A percentile compares a stretch with the other conserved stretches of the same genome.
These are phyloP conservation scores for Cadophora gregata DNA, from an alignment of 2,329 filamentous ascomycete species.

Conservation along the genomic window DNA sequence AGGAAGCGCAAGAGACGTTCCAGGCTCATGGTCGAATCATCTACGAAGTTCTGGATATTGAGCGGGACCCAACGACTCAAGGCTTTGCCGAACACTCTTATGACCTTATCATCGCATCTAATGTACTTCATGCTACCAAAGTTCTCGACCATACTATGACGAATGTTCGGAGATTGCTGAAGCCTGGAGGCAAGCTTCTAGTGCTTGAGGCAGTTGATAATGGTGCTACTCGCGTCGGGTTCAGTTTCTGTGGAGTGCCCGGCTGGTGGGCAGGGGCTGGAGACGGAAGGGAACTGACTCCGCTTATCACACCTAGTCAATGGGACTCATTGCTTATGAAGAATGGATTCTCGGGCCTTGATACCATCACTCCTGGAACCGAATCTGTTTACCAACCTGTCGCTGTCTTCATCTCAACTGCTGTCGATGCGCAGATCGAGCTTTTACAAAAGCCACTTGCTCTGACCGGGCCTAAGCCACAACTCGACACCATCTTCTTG, in stretches of 20 bases:
- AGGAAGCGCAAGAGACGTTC: conserved; percentile 43
- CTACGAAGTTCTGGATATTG: conserved; percentile 43
- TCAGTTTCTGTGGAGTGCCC: conserved; percentile 42
- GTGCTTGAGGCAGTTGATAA: conserved; percentile 41
- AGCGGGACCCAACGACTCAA: conserved; percentile 28
- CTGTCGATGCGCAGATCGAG: conserved; percentile 15
- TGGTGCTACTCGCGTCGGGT: conserved; percentile 37
- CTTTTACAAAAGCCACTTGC: conserved; percentile 17
- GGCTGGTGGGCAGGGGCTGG: conserved; percentile 45
- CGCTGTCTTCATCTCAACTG: conserved; percentile 28
- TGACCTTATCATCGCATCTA: conserved; percentile 30
- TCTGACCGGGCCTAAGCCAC: conserved; percentile 35
- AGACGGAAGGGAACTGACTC: conserved; percentile 30
- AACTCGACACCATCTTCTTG: background rate
- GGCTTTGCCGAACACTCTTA: conserved; percentile 30
- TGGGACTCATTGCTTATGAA: conserved; percentile 17
- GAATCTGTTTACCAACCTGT: conserved; percentile 23
- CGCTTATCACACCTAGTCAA: conserved; percentile 8
- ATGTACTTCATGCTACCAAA: conserved; percentile 37
- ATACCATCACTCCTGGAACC: conserved; percentile 20
- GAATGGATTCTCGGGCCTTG: conserved; percentile 23
- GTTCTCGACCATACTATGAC: conserved; percentile 38
- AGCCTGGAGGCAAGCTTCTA: conserved; percentile 42
- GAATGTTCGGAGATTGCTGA: conserved; percentile 42
- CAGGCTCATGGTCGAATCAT: conserved; percentile 18